Conservation (phyloP, 2,329 filamentous ascomycete species). For the Penicillium polonicum region DNA sequence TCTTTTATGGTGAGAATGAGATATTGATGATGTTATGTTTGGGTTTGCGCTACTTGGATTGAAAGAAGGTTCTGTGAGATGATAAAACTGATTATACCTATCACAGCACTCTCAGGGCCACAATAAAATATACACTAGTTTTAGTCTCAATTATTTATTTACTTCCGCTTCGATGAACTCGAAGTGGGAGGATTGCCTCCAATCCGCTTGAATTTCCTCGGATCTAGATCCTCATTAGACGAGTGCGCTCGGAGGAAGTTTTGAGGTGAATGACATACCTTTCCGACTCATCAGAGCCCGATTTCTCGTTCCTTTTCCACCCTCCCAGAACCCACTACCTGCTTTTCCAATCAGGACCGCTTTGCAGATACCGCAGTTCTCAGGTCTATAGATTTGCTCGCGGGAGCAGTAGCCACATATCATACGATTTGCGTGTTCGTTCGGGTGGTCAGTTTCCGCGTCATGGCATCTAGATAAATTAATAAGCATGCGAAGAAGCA, state of each 20-base stretch:
- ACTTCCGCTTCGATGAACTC: constrained; percentile 34
- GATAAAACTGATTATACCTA: too few species aligned
- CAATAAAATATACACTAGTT: not conserved
- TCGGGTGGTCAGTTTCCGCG: constrained; percentile 64
- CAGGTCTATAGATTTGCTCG: constrained; percentile 75
- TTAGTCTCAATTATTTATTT: not conserved
- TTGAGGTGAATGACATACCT: constrained; percentile 34
- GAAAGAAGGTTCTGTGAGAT: not conserved
- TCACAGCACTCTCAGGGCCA: not conserved
- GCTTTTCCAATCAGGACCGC: constrained; percentile 67
- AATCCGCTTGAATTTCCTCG: constrained; percentile 67
- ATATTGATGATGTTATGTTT: not conserved
- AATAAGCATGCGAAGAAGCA: not conserved
- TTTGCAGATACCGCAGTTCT: constrained; percentile 73
- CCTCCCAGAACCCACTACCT: constrained; percentile 77
- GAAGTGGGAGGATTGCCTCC: constrained; percentile 43
- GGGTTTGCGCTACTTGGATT: not conserved
- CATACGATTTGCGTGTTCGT: constrained; percentile 83
- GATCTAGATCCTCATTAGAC: constrained; percentile 48
- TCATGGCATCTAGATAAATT: constrained; percentile 65
- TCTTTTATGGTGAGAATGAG: not conserved
- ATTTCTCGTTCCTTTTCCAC: constrained; percentile 77
- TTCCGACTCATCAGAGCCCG: constrained; percentile 69
- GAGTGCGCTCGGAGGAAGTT: not conserved
- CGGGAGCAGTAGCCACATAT: constrained; percentile 76